A percentile compares a stretch with the other conserved stretches of the same genome.
phyloP scores from a whole-genome alignment of 2,329 filamentous ascomycete genomes.

The Fusarium nelsonii region DNA sequence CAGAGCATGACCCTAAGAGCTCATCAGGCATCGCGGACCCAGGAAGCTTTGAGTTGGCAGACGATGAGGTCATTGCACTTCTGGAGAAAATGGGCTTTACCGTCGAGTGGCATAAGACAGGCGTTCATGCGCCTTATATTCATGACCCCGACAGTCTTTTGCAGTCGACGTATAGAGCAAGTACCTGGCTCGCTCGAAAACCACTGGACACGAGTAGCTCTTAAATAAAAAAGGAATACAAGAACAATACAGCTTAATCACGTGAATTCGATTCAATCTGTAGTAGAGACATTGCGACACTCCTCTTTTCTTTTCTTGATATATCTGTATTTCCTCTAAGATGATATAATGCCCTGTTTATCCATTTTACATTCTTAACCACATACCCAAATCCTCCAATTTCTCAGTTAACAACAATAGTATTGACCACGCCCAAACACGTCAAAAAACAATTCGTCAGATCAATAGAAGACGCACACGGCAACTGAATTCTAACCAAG shows the following conservation, averaged over 20 bases:
- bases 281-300: too few species aligned
- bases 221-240: neutral
- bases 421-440: too few species aligned
- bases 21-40: conserved; percentile 84
- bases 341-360: too few species aligned
- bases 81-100: conserved; percentile 81
- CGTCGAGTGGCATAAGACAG: conserved; percentile 72
- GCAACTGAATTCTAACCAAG: too few species aligned
- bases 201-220: conserved; percentile 42
- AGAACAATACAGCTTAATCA: neutral
- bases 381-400: too few species aligned
- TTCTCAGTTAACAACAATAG: too few species aligned
- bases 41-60: conserved; percentile 88
- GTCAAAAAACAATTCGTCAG: too few species aligned
- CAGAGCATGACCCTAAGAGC: conserved; percentile 61
- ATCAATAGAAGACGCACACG: too few species aligned
- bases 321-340: too few species aligned
- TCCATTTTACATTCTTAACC: too few species aligned
- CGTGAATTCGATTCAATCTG: neutral
- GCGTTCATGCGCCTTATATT: conserved; percentile 84
- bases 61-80: conserved; percentile 87
- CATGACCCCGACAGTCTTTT: conserved; percentile 88
- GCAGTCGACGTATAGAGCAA: conserved; percentile 82
- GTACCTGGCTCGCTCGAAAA: conserved; percentile 89
- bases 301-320: too few species aligned